Conservation (phyloP, 768 basidiomycete species). For the Chalciporus pseudorubinellus region DNA sequence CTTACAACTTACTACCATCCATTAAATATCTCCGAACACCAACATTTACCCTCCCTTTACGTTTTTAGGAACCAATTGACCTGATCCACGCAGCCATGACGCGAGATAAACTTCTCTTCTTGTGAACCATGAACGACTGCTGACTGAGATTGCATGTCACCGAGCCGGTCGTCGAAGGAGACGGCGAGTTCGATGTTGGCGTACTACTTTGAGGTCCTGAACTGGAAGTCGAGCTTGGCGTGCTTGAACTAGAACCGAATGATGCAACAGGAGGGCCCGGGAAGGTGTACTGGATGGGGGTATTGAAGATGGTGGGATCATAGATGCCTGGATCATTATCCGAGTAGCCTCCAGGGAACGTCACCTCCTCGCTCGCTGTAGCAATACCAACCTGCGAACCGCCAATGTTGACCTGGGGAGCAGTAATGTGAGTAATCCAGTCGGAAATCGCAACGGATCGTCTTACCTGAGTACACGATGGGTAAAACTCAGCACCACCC, state of each 20-base stretch:
- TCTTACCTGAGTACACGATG: slow-evolving; percentile 54
- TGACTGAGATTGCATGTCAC: slow-evolving; percentile 19
- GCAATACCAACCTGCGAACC: slow-evolving; percentile 55
- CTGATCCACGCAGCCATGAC: slow-evolving; percentile 22
- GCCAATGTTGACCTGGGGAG: slow-evolving; percentile 45
- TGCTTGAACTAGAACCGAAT: slow-evolving; percentile 31
- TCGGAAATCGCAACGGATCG: slow-evolving; percentile 2
- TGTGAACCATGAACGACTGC: slow-evolving; percentile 18
- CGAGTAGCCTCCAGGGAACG: slow-evolving; percentile 70
- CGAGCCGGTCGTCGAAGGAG: slow-evolving; percentile 6
- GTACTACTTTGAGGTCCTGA: neutral
- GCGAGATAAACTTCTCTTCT: slow-evolving; percentile 11
- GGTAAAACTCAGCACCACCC: slow-evolving; percentile 80
- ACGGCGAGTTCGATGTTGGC: slow-evolving; percentile 3
- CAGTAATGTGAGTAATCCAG: neutral
- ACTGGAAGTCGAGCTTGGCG: slow-evolving; percentile 11
- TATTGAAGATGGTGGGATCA: slow-evolving; percentile 40
- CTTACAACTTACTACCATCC: neutral
- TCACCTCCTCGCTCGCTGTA: slow-evolving; percentile 48
- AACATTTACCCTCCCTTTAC: neutral
- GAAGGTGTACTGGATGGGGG: slow-evolving; percentile 41
- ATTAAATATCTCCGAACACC: neutral
- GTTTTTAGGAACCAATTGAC: slow-evolving; percentile 14
- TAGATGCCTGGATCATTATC: slow-evolving; percentile 72
- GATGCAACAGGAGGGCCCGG: slow-evolving; percentile 52